Evolutionary conservation across 1,284 basidiomycete genomes (phyloP), one percentile per base, ranked within the genome.

Genomic region (Austropuccinia psidii): DNA sequence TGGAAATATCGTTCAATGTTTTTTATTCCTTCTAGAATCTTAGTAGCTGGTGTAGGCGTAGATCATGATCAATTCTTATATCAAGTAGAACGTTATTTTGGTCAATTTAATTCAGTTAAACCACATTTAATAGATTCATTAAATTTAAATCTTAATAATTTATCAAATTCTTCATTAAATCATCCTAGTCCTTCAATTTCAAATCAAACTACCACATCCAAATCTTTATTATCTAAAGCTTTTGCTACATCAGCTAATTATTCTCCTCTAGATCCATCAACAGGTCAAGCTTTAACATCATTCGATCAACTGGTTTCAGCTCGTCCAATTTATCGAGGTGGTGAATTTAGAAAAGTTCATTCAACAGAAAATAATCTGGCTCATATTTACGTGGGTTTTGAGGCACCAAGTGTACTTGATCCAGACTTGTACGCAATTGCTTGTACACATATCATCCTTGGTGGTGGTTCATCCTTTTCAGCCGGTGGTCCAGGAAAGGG

Each of bases 401-500:
- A 73, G 49, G 69, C 69, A 9, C 69, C 69, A 3, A 49, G 49
- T 45, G 45, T 64, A 15, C 58, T 52, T 29, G 60, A 73, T 55
- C 35, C 37, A 15, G 69, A 73, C 55, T 41, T 73, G 37, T 73
- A 64, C 54, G 69, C 69, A 6, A 64, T 73, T 24, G 69, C 69
- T 9, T 73, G 69, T 55, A 45, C 69, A 11, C 69, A 73, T 24
- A 64, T 73, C 58, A 73, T 73, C 58, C 47, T 73, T 19, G 69
- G 69, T 24, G 69, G 69, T 11, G 69, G 69, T 6, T 73, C 69
- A 33, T 73, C 69, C 19, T 73, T 73, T 24, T 73, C 69, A 24
- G 69, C 69, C 29, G 69, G 69, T 45, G 70, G 70, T 29, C 70
- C 70, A 35, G 70, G 70, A 3, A 73, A 73, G 37, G 70, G 70